These are phyloP conservation scores for Phytophthora pini DNA, from an alignment of 352 stramenopile genomes.

Conservation along the genomic window DNA sequence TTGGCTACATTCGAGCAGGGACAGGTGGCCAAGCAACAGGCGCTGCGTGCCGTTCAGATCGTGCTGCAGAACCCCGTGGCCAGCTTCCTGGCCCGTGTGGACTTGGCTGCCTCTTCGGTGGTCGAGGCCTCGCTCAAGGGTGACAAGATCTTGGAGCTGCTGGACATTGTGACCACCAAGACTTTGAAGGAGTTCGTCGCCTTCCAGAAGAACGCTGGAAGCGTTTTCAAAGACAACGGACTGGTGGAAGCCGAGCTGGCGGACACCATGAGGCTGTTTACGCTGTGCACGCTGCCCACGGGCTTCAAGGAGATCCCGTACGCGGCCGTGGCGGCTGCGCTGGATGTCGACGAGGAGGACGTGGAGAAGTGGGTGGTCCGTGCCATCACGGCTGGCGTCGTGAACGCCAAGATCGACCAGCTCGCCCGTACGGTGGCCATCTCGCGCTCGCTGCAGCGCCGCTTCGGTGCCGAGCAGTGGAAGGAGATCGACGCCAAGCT, in stretches of 20 bases:
- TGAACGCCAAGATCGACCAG: slow-evolving; percentile 96
- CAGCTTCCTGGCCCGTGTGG: slow-evolving; percentile 91
- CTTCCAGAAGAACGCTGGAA: slow-evolving; percentile 75
- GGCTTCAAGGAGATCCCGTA: slow-evolving; percentile 94
- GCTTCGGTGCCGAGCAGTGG: slow-evolving; percentile 92
- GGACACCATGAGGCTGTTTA: slow-evolving; percentile 93
- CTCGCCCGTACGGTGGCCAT: slow-evolving; percentile 91
- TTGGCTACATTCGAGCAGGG: slow-evolving; percentile 58
- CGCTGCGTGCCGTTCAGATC: slow-evolving; percentile 82
- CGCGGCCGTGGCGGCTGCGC: slow-evolving; percentile 77
- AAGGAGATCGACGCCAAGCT: slow-evolving; percentile 89
- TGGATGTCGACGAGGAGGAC: slow-evolving; percentile 85
- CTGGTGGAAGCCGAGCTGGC: slow-evolving; percentile 67
- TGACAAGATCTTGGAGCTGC: slow-evolving; percentile 79
- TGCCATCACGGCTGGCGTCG: slow-evolving; percentile 90
- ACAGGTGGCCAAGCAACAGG: slow-evolving; percentile 65
- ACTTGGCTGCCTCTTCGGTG: slow-evolving; percentile 82
- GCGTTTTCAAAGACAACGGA: slow-evolving; percentile 69
- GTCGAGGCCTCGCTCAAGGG: slow-evolving; percentile 79
- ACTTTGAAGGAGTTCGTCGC: slow-evolving; percentile 90
- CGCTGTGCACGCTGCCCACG: slow-evolving; percentile 90
- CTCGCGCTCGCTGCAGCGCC: slow-evolving; percentile 70
- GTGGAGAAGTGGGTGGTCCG: slow-evolving; percentile 96
- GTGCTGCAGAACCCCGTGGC: slow-evolving; percentile 91
- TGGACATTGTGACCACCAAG: slow-evolving; percentile 94